Evolutionary conservation across 805 yeast species (phyloP), one percentile per base, ranked within the genome.

Genomic region (Kodamaea lidongshanica): DNA sequence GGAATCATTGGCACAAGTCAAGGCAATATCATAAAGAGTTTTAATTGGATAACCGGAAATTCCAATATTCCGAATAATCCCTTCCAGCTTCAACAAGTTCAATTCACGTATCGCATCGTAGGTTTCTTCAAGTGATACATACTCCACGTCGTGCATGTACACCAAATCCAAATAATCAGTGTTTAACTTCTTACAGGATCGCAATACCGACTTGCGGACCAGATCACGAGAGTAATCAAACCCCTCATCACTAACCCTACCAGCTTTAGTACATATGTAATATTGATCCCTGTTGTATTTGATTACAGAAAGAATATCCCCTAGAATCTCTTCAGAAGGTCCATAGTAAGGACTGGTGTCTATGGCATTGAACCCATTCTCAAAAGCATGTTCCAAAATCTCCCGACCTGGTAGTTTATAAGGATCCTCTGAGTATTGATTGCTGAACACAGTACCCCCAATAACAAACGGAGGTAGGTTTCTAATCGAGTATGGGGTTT

Each of bases 341-440:
- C 96, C 96, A 50, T 88, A 88, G 57, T 84, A 87, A 3, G 96
- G 96, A 0, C 96, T 83, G 0, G 96, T 86, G 49, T 88, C 96
- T 20, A 88, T 64, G 2, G 94, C 92, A 26, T 67, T 70, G 37
- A 85, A 61, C 0, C 96, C 96, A 15, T 64, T 48, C 12, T 61
- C 56, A 44, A 88, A 78, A 0, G 88, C 92, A 9, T 52, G 45
- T 27, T 59, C 49, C 12, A 88, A 42, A 28, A 88, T 70, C 0
- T 72, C 75, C 7, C 56, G 61, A 7, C 77, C 66, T 1, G 85
- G 80, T 23, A 84, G 42, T 1, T 58, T 45, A 19, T 64, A 61
- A 1, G 95, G 95, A 44, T 82, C 70, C 7, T 66, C 74, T 38
- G 80, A 73, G 63, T 85, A 88, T 49, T 81, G 94, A 13, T 74